These are phyloP conservation scores for Tripterygium wilfordii DNA, from an alignment of 177 flowering plant species.

Conservation along the genomic window DNA sequence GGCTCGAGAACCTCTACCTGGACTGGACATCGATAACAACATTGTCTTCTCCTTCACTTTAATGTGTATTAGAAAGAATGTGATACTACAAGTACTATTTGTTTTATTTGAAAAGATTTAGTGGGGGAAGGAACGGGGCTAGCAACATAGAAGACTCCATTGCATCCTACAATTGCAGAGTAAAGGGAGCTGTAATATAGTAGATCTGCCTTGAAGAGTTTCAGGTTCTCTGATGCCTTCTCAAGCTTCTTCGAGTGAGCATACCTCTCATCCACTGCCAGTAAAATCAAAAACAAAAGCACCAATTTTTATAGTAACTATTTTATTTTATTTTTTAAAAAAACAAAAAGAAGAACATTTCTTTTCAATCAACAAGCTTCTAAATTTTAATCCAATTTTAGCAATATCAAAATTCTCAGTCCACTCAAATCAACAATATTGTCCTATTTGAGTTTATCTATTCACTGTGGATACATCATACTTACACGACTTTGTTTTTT, in stretches of 20 bases:
- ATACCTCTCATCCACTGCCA: constrained; percentile 43
- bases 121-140: constrained; percentile 52
- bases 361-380: too few relatives aligned
- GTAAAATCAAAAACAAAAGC: too few relatives aligned
- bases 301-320: too few relatives aligned
- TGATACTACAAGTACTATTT: not conserved
- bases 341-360: too few relatives aligned
- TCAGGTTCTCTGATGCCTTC: constrained; percentile 52
- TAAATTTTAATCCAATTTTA: too few relatives aligned
- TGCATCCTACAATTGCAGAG: constrained; percentile 64
- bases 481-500: too few relatives aligned
- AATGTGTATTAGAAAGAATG: not conserved
- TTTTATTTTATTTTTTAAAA: too few relatives aligned
- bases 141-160: constrained; percentile 82
- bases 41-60: too few relatives aligned
- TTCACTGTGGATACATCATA: too few relatives aligned
- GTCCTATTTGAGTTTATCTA: too few relatives aligned
- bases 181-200: constrained; percentile 51
- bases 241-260: constrained; percentile 61
- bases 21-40: not conserved
- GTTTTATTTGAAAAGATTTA: not conserved
- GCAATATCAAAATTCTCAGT: too few relatives aligned
- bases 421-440: too few relatives aligned
- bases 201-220: constrained; percentile 66
- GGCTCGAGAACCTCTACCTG: constrained; percentile 77